Base-by-base conservation (phyloP, 768 basidiomycete genomes). In the Suillus subluteus region DNA sequence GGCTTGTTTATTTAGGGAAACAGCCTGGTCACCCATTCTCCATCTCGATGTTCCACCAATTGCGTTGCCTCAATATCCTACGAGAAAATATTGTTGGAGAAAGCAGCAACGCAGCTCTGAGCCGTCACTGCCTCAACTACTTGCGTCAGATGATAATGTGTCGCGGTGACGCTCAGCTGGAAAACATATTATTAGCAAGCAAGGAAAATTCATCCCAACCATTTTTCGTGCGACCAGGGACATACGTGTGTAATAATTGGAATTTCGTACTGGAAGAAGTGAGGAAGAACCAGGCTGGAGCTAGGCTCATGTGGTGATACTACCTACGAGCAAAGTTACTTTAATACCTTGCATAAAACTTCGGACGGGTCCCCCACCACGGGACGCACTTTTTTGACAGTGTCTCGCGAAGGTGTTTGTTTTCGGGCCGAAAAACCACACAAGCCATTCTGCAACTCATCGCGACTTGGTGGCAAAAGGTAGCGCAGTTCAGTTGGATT, bases 111-210 rank as follows among this genome's bases (percentile, higher is more conserved):
- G 26, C 26, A 18, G 64, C 58, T 3, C 66, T 46, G 6, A 67
- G 41, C 32, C 68, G 73, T 12, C 81, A 83, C 43, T 82, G 81
- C 56, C 65, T 82, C 68, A 82, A 82, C 64, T 82, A 83, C 41
- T 66, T 83, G 21, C 70, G 77, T 4, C 79, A 82, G 73, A 77
- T 76, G 74, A 64, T 81, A 0, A 68, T 79, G 37, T 83, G 81
- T 50, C 74, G 75, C 0, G 75, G 74, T 4, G 76, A 81, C 63
- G 73, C 74, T 32, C 71, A 75, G 35, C 41, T 82, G 62, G 77
- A 79, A 54, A 54, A 54, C 62, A 44, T 73, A 54, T 18, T 48
- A n/a, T 5, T 48, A n/a, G 5, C 30, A 54, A 54, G 16, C 52
- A 16, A 30, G 23, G 16, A 54, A 30, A 8, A 30, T 18, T 23